Conservation (phyloP, 2,329 filamentous ascomycete genomes). For the Phialophora chinensis region DNA sequence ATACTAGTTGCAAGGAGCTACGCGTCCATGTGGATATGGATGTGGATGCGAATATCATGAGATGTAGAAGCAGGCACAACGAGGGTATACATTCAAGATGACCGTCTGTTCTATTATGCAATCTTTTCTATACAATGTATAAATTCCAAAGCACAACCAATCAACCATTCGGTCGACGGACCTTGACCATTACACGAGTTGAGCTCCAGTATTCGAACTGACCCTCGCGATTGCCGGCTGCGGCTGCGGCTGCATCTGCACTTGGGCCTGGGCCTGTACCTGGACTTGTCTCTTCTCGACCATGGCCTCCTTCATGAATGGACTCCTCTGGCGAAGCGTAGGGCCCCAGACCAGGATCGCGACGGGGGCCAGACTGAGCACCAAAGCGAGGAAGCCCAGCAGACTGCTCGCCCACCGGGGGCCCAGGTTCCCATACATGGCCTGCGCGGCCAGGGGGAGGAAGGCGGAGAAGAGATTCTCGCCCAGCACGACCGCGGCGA, state of each 20-base stretch:
- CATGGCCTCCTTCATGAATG: conserved; percentile 31
- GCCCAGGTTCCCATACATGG: conserved; percentile 56
- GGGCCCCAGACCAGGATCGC: conserved; percentile 21
- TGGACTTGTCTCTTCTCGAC: conserved; percentile 15
- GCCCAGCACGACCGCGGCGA: conserved; percentile 56
- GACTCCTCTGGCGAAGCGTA: conserved; percentile 22
- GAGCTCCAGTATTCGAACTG: neutral
- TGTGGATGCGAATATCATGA: too few species aligned
- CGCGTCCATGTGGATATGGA: too few species aligned
- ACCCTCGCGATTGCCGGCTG: neutral
- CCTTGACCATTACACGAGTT: neutral
- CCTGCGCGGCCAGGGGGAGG: conserved; percentile 54
- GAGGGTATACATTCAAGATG: too few species aligned
- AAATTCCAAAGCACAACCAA: neutral
- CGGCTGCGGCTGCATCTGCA: too few species aligned
- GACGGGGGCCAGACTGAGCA: conserved; percentile 53
- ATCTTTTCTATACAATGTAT: too few species aligned
- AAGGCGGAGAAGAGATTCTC: conserved; percentile 59
- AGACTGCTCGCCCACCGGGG: conserved; percentile 58
- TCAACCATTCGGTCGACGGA: too few species aligned
- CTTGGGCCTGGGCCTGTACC: neutral
- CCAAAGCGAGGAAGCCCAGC: conserved; percentile 53
- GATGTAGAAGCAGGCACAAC: too few species aligned
- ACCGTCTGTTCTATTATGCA: too few species aligned
- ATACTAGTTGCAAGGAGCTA: too few species aligned